Conservation (phyloP, 768 basidiomycete genomes). For the Peribolospora kevripleyi region DNA sequence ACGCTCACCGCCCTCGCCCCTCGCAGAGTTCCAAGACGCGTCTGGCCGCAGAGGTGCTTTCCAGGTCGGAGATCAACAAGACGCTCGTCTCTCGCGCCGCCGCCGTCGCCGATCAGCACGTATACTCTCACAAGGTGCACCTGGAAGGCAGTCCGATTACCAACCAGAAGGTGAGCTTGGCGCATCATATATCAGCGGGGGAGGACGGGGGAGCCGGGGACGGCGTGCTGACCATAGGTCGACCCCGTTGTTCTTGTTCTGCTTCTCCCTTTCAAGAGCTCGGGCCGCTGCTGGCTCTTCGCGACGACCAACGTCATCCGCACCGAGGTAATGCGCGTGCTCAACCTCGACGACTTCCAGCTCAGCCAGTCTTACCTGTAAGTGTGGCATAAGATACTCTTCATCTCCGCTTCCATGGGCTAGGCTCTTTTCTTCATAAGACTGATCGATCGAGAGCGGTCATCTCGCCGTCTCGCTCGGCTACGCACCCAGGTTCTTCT, state of each 20-base stretch:
- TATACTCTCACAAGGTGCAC: slow-evolving; percentile 60
- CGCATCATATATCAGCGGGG: not conserved
- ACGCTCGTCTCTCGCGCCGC: not conserved
- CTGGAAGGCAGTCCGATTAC: slow-evolving; percentile 66
- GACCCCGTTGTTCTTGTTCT: not conserved
- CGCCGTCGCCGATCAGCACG: slow-evolving; percentile 35
- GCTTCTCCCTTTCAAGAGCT: not conserved
- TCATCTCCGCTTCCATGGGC: no score
- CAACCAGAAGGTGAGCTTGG: slow-evolving; percentile 46
- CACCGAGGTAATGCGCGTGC: slow-evolving; percentile 44
- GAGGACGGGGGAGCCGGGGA: not conserved
- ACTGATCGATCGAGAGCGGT: not conserved
- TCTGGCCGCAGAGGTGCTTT: no score
- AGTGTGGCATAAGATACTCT: no score
- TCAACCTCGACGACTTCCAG: slow-evolving; percentile 71
- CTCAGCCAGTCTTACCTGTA: slow-evolving; percentile 31
- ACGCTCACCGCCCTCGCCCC: no score
- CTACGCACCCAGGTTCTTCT: slow-evolving; percentile 57
- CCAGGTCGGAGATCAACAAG: no score
- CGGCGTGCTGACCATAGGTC: not conserved
- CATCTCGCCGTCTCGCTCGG: slow-evolving; percentile 25
- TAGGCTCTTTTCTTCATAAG: no score
- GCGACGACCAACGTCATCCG: slow-evolving; percentile 66
- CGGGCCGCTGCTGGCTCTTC: slow-evolving; percentile 83
- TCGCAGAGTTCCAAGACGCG: no score